These are phyloP conservation scores for Melanomma pulvis-pyrius DNA, from an alignment of 495 filamentous ascomycete species.

Conservation along the genomic window DNA sequence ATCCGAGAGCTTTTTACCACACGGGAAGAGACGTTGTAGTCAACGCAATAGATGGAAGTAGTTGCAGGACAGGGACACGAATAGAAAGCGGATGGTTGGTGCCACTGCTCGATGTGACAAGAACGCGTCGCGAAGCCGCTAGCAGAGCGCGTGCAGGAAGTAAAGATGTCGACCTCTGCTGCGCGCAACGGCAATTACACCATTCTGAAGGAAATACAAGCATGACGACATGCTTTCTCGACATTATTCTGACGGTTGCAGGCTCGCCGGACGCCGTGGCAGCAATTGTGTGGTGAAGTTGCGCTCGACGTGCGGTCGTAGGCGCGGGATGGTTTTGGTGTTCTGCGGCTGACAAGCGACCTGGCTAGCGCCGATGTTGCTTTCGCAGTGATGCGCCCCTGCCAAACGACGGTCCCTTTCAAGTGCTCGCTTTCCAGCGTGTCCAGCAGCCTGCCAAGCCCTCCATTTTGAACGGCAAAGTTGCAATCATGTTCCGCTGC, in stretches of 20 bases:
- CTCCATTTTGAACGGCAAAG: constrained; percentile 1
- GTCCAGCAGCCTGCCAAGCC: constrained; percentile 9
- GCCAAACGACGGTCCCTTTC: constrained; percentile 1
- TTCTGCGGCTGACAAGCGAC: neutral
- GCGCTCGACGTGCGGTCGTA: neutral
- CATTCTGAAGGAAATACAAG: neutral
- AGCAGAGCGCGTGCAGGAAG: neutral
- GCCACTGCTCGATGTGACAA: neutral
- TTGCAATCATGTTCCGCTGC: constrained; percentile 13
- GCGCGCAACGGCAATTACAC: neutral
- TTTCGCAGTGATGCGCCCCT: neutral
- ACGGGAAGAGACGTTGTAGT: neutral
- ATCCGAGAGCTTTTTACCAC: too few relatives aligned
- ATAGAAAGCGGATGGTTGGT: neutral
- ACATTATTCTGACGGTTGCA: neutral
- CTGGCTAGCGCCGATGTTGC: neutral
- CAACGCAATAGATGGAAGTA: neutral
- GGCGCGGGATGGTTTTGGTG: constrained; percentile 1
- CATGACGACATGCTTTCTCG: neutral
- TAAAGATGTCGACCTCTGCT: neutral
- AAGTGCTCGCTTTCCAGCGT: constrained; percentile 16
- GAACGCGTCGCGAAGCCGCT: neutral
- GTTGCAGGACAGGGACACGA: neutral
- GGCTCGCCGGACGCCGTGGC: neutral
- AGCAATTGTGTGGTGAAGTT: neutral